Base-by-base conservation (phyloP, 176 grass and related monocot species). In the Oryza meridionalis region DNA sequence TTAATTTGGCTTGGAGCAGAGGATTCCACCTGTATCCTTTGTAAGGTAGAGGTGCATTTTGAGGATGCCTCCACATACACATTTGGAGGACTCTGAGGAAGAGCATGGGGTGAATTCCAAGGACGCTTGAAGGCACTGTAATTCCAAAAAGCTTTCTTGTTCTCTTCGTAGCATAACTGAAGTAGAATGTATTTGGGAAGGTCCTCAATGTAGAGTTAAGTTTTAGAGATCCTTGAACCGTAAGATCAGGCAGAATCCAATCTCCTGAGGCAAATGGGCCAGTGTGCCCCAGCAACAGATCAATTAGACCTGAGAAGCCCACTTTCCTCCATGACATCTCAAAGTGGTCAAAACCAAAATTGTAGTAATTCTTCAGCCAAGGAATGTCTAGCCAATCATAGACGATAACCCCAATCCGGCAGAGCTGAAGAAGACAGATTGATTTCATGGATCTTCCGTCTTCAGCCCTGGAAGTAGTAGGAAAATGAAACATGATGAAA, bases 181-280 rank as follows among this genome's bases (percentile, higher is more conserved):
- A 98, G 83, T 98, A 98, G 94, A 92, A 96, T 44, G 96, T 98
- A 72, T 87, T 92, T 43, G 93, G 93, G 81, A 98, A 98, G 38
- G 91, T 98, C 37, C 51, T 84, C 37, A 98, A 75, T 19, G 21
- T 77, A 24, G 88, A 86, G 75, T 98, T 98, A 31, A 92, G 67
- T 67, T 85, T 92, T 69, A 98, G 73, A 33, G 93, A 87, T 45
- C 93, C 96, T 88, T 94, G 96, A 19, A 98, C 82, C 80, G 96
- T 98, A 66, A 98, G 89, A 49, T 98, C 96, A 82, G 96, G 93
- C 14, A 98, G 82, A 86, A 98, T 98, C 96, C 96, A 98, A 80
- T 98, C 93, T 26, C 89, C 91, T 0, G 91, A 93, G 71, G 89
- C 88, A 81, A 98, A 98, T 22, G 96, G 96, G 7, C 96, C 96